Conservation (phyloP, 371 early-diverging fungal genomes). For the Rhizopus delemar region DNA sequence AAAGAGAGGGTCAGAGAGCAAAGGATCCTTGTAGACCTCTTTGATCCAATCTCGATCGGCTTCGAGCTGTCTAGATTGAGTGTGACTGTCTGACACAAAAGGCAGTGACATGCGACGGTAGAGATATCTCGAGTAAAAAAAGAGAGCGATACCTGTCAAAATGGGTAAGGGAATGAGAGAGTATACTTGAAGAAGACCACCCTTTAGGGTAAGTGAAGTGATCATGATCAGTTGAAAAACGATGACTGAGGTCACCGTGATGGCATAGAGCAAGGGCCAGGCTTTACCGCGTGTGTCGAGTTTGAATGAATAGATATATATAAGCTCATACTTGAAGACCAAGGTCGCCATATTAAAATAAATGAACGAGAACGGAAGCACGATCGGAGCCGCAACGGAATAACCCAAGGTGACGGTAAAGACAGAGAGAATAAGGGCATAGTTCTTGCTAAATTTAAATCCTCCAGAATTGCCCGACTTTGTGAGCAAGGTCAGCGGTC, state of each 20-base stretch:
- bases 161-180: conserved; percentile 65
- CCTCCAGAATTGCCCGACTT: conserved; percentile 19
- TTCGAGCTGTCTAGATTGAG: background rate
- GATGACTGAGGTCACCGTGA: conserved; percentile 60
- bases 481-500: conserved; percentile 21
- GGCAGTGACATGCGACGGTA: background rate
- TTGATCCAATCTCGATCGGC: conserved; percentile 19
- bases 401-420: conserved; percentile 75
- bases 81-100: background rate
- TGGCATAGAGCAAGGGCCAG: conserved; percentile 74
- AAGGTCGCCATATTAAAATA: conserved; percentile 66
- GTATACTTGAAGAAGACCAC: conserved; percentile 47
- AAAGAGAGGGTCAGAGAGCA: conserved; percentile 39
- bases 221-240: conserved; percentile 76
- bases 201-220: conserved; percentile 55
- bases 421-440: conserved; percentile 63
- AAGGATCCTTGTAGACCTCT: conserved; percentile 51
- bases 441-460: conserved; percentile 32
- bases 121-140: conserved; percentile 28
- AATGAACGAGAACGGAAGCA: conserved; percentile 65
- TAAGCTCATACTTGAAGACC: conserved; percentile 69
- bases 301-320: conserved; percentile 63
- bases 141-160: conserved; percentile 50
- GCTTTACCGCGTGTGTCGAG: conserved; percentile 75
- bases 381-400: conserved; percentile 73